Conservation (phyloP, 2,329 filamentous ascomycete genomes). For the Neofusicoccum umdonicola region DNA sequence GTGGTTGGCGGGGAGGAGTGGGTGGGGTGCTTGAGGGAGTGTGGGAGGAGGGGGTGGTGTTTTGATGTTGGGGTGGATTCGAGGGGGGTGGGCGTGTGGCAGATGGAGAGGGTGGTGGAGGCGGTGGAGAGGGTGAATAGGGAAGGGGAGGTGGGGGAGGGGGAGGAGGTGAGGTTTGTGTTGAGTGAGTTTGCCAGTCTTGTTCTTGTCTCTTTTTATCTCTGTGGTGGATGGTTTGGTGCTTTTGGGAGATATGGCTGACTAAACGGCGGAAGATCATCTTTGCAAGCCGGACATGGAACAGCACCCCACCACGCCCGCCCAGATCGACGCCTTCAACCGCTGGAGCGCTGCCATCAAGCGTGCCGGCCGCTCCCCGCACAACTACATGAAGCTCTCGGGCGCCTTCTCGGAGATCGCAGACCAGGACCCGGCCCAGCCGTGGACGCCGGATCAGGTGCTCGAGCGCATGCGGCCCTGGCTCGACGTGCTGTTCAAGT, state of each 20-base stretch:
- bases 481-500: slow-evolving; percentile 68
- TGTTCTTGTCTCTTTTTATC: background rate
- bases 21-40: slow-evolving; percentile 61
- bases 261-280: slow-evolving; percentile 62
- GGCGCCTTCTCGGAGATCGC: slow-evolving; percentile 79
- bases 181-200: slow-evolving; percentile 57
- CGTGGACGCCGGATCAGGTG: slow-evolving; percentile 52
- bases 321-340: slow-evolving; percentile 56
- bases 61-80: slow-evolving; percentile 88
- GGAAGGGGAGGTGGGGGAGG: slow-evolving; percentile 52
- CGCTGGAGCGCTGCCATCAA: slow-evolving; percentile 70
- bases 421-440: slow-evolving; percentile 42
- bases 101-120: slow-evolving; percentile 36
- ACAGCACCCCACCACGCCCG: slow-evolving; percentile 39
- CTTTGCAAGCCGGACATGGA: slow-evolving; percentile 84
- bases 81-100: slow-evolving; percentile 70
- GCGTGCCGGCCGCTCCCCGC: slow-evolving; percentile 61
- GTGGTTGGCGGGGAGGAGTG: slow-evolving; percentile 56
- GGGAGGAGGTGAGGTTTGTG: slow-evolving; percentile 64
- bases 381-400: slow-evolving; percentile 88
- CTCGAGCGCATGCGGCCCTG: slow-evolving; percentile 66
- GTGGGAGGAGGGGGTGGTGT: slow-evolving; percentile 64
- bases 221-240: too few relatives aligned
- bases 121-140: slow-evolving; percentile 45
- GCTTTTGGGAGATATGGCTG: background rate